A percentile compares a stretch with the other conserved stretches of the same genome.
Evolutionary conservation across 2,329 filamentous ascomycete species (phyloP).

Genomic region (Sporothrix pallida): DNA sequence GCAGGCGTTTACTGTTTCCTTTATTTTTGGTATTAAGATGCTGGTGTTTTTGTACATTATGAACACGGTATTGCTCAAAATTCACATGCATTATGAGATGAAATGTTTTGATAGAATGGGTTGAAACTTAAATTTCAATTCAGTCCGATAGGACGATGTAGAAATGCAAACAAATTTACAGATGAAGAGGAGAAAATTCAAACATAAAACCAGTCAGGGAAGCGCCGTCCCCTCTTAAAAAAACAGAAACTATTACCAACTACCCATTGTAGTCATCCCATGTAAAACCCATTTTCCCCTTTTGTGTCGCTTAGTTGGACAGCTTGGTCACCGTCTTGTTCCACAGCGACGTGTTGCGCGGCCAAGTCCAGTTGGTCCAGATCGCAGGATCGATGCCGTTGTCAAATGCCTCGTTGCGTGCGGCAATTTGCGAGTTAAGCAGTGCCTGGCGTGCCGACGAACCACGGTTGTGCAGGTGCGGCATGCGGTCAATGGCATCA

Average conservation of each 20-base stretch:
- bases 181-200: not conserved
- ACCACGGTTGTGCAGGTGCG: constrained; percentile 66
- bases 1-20: not conserved
- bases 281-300: not conserved
- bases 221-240: constrained; percentile 12
- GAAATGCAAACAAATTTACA: not conserved
- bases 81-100: not conserved
- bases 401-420: constrained; percentile 70
- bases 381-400: constrained; percentile 71
- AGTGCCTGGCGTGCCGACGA: constrained; percentile 67
- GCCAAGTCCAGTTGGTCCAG: constrained; percentile 71
- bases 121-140: not conserved
- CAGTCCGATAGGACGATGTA: not conserved
- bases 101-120: not conserved
- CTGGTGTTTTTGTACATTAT: not conserved
- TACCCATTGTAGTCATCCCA: not conserved
- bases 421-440: constrained; percentile 67
- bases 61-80: not conserved
- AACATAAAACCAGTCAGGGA: not conserved
- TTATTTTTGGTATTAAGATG: not conserved
- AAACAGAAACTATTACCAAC: not conserved
- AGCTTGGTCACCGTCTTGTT: constrained; percentile 32
- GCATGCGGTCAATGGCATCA: constrained; percentile 73
- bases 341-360: constrained; percentile 46
- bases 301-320: not conserved